Percentiles rank a stretch among this genome's conserved stretches.
Conservation (phyloP, 1,139 yeast genomes). For the Casaregolazyma suthepensis region DNA sequence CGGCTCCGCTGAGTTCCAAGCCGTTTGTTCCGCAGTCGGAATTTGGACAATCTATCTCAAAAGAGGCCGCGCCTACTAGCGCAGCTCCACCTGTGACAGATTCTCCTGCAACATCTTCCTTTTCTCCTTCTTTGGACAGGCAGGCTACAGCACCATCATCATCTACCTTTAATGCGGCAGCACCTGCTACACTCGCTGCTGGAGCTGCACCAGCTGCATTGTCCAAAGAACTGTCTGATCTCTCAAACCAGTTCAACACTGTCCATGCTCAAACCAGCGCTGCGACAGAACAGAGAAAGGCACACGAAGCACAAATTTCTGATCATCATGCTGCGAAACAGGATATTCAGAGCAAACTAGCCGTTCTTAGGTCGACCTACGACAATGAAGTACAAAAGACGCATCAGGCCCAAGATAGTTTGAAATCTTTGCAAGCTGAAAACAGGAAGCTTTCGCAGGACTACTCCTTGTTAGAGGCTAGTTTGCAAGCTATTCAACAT, state of each 20-base stretch:
- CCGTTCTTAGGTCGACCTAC: conserved; percentile 60
- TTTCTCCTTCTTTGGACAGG: not conserved
- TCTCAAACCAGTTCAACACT: conserved; percentile 78
- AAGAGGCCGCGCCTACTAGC: conserved; percentile 18
- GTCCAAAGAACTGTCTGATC: conserved; percentile 65
- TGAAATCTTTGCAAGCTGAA: conserved; percentile 58
- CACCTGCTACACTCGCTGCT: not conserved
- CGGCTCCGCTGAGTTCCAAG: not conserved
- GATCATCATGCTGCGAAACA: conserved; percentile 58
- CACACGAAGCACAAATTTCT: conserved; percentile 71
- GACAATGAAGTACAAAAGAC: conserved; percentile 69
- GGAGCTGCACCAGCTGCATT: conserved; percentile 10
- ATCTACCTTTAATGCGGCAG: not conserved
- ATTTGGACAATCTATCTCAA: conserved; percentile 58
- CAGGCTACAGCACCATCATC: not conserved
- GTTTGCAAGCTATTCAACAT: conserved; percentile 62
- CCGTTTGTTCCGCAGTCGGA: conserved; percentile 55
- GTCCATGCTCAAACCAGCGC: conserved; percentile 67
- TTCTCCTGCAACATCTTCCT: conserved; percentile 1
- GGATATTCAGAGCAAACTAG: conserved; percentile 66
- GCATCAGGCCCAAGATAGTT: conserved; percentile 53
- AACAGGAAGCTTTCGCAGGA: conserved; percentile 70
- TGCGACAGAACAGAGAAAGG: conserved; percentile 61
- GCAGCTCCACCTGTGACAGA: conserved; percentile 12
- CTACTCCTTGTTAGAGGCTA: conserved; percentile 74